Evolutionary conservation across 2,329 filamentous ascomycete species (phyloP).

Genomic region (Alternaria angustiovoidea): DNA sequence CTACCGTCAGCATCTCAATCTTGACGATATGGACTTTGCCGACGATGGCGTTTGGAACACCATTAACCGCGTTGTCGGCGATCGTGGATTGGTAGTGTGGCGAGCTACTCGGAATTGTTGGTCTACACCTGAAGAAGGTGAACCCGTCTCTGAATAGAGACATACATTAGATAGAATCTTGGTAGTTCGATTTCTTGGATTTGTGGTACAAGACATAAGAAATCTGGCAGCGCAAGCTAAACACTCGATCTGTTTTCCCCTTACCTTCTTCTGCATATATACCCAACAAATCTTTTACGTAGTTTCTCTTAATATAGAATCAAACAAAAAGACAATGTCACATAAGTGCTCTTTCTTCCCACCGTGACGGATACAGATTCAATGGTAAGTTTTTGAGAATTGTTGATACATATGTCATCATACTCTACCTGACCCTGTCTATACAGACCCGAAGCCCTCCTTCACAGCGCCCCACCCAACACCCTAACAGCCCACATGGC

Average conservation of each 20-base stretch:
- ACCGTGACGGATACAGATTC: background rate
- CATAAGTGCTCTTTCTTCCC: background rate
- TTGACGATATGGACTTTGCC: constrained; percentile 82
- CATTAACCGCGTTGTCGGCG: constrained; percentile 68
- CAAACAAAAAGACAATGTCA: background rate
- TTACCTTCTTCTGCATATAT: constrained; percentile 8
- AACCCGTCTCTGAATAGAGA: background rate
- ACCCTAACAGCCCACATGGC: constrained; percentile 94
- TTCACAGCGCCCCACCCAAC: constrained; percentile 83
- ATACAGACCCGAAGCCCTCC: background rate
- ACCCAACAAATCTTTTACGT: constrained; percentile 2
- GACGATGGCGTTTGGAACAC: constrained; percentile 80
- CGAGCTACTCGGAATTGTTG: constrained; percentile 52
- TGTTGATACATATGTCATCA: background rate
- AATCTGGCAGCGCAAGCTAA: constrained; percentile 4
- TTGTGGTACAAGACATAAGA: background rate
- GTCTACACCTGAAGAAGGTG: constrained; percentile 13
- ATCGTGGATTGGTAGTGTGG: constrained; percentile 57
- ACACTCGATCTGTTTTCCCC: background rate
- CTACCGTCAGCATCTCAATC: constrained; percentile 72
- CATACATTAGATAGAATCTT: background rate
- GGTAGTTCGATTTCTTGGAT: background rate
- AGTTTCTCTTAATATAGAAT: background rate
- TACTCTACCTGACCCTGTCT: background rate
- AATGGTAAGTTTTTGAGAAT: background rate